These are phyloP conservation scores for Mycena haematopus DNA, from an alignment of 768 basidiomycete species.

Conservation along the genomic window DNA sequence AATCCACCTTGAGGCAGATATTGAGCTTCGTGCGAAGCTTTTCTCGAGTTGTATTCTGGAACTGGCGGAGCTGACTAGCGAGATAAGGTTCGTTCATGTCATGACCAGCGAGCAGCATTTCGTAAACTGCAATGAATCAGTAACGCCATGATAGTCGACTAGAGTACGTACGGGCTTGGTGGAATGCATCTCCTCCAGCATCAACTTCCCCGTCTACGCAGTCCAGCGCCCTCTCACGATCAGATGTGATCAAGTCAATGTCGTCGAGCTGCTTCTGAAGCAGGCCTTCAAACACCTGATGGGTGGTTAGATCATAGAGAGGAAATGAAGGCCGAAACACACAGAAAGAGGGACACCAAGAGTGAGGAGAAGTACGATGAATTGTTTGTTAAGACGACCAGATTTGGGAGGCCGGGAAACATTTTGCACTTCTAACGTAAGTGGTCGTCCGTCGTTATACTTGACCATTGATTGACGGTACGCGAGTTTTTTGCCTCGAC, in stretches of 20 bases:
- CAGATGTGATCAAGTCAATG: slow-evolving; percentile 21
- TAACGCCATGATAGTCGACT: neutral
- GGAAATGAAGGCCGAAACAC: neutral
- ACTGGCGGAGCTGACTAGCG: slow-evolving; percentile 20
- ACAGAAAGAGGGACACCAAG: slow-evolving; percentile 22
- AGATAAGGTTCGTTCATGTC: slow-evolving; percentile 34
- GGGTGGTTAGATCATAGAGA: neutral
- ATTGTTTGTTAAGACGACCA: slow-evolving; percentile 32
- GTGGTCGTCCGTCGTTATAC: slow-evolving; percentile 29
- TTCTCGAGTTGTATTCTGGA: slow-evolving; percentile 25
- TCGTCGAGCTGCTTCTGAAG: slow-evolving; percentile 27
- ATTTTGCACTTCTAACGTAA: slow-evolving; percentile 26
- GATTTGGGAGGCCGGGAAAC: slow-evolving; percentile 21
- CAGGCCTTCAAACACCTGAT: slow-evolving; percentile 26
- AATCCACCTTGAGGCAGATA: slow-evolving; percentile 27
- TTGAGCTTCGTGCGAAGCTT: slow-evolving; percentile 30
- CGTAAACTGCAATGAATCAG: slow-evolving; percentile 26
- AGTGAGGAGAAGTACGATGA: slow-evolving; percentile 31
- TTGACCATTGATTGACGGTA: slow-evolving; percentile 32
- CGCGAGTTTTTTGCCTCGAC: slow-evolving; percentile 27
- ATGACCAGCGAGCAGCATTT: slow-evolving; percentile 32
- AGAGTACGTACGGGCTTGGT: slow-evolving; percentile 26
- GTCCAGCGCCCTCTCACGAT: slow-evolving; percentile 26
- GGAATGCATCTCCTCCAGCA: slow-evolving; percentile 20
- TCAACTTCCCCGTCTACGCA: slow-evolving; percentile 30